Base-by-base conservation (phyloP, 192 early-diverging fungal species). In the Entomortierella chlamydospora region DNA sequence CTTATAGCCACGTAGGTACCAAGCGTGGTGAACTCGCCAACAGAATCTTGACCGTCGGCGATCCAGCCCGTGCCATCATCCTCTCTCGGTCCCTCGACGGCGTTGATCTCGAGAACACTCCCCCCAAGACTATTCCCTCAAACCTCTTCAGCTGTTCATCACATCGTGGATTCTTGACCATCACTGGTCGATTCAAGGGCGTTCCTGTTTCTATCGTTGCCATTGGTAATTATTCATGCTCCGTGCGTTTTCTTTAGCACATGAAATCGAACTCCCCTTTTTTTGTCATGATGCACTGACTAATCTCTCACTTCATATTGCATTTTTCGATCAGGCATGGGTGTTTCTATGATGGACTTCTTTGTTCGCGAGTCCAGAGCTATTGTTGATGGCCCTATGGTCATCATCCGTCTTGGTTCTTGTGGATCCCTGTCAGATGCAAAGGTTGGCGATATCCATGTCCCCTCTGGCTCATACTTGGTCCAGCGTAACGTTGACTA, bases 311-410 rank as follows among this genome's bases (percentile, higher is more conserved):
- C 28, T 18, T 47, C 66, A 7, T 17, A 29, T 66, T 57, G 18
- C 23, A 9, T 47, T 20, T 47, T 20, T 47, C 45, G 45, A 47
- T 47, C 57, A 82, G 83, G 85, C 11, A 86, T 86, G 90, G 96
- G 96, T 20, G 76, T 87, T 20, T 81, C 91, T 4, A 95, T 95
- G 91, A 94, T 94, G 90, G 96, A 98, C 78, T 94, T 98, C 64
- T 92, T 98, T 68, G 89, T 98, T 20, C 88, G 96, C 25, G 96
- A 98, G 80, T 85, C 87, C 25, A 87, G 96, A 42, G 92, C 93
- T 39, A 90, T 95, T 6, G 88, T 91, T 8, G 70, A 87, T 13
- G 96, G 96, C 0, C 91, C 92, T 4, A 62, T 98, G 69, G 68
- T 85, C 17, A 94, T 97, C 25, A 89, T 96, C 51, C 83, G 96